These are phyloP conservation scores for Salix udensis DNA, from an alignment of 345 rosid genomes.

Conservation along the genomic window DNA sequence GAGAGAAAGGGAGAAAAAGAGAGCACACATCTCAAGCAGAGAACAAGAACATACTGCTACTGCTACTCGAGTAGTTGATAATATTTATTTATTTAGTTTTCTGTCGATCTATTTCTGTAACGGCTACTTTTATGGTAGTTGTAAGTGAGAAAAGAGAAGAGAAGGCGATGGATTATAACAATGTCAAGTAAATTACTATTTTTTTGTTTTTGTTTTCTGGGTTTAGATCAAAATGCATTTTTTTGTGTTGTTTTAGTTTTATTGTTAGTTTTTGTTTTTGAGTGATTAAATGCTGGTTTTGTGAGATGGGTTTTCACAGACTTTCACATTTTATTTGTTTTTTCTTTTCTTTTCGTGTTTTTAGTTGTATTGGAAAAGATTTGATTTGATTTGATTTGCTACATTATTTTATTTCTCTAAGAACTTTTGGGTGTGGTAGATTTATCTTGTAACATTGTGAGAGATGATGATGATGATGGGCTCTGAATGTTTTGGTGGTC, in stretches of 20 bases:
- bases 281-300: slow-evolving; percentile 6
- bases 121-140: slow-evolving; percentile 22
- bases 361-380: neutral
- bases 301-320: slow-evolving; percentile 4
- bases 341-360: neutral
- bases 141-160: neutral
- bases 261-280: neutral
- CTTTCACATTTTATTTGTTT: neutral
- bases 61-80: neutral
- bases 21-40: slow-evolving; percentile 23
- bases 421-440: neutral
- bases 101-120: slow-evolving; percentile 16
- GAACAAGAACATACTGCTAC: neutral
- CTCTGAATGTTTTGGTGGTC: slow-evolving; percentile 24
- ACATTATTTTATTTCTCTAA: neutral
- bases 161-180: slow-evolving; percentile 39
- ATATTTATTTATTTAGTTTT: neutral
- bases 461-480: slow-evolving; percentile 13
- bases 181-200: slow-evolving; percentile 26
- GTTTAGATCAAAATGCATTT: slow-evolving; percentile 8
- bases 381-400: neutral
- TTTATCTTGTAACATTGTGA: slow-evolving; percentile 11
- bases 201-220: neutral
- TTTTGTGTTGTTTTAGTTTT: neutral
- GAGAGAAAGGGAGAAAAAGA: slow-evolving; percentile 15